Percentiles rank a stretch among this genome's conserved stretches.
These are phyloP conservation scores for Erigeron canadensis DNA, from an alignment of 129 eudicot species.

Conservation along the genomic window DNA sequence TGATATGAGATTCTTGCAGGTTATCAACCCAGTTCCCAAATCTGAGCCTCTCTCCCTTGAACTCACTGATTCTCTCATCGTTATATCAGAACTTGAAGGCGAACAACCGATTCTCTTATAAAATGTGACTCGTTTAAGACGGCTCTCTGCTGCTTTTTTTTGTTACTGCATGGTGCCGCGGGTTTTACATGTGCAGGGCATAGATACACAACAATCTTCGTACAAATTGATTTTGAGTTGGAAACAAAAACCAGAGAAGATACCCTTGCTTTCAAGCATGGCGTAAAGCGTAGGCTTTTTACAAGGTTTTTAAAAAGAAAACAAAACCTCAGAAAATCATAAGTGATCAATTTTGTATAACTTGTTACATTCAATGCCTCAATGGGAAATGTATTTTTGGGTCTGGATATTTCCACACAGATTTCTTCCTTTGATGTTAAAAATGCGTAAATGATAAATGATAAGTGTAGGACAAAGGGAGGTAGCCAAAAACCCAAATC, in stretches of 20 bases:
- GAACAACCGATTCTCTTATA: conserved; percentile 58
- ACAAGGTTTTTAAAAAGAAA: conserved; percentile 10
- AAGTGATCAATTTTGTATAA: neutral
- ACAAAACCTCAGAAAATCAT: conserved; percentile 20
- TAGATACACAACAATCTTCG: neutral
- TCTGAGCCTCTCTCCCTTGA: conserved; percentile 69
- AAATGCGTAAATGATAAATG: too few relatives aligned
- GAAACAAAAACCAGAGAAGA: conserved; percentile 6
- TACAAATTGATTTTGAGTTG: conserved; percentile 16
- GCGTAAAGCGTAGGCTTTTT: neutral
- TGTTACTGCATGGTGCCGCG: conserved; percentile 16
- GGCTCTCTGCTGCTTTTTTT: conserved; percentile 22
- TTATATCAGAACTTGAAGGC: conserved; percentile 90
- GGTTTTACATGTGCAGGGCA: neutral
- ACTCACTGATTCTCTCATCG: conserved; percentile 67
- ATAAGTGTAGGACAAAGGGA: too few relatives aligned
- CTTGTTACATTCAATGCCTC: neutral
- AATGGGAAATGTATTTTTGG: neutral
- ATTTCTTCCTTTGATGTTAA: too few relatives aligned
- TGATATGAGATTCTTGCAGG: conserved; percentile 43
- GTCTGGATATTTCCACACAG: neutral
- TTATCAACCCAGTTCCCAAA: conserved; percentile 83
- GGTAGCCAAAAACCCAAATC: too few relatives aligned
- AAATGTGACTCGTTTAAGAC: conserved; percentile 20
- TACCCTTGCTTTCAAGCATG: neutral